Conservation (phyloP, 2,329 filamentous ascomycete genomes). For the Paecilomyces sp. region DNA sequence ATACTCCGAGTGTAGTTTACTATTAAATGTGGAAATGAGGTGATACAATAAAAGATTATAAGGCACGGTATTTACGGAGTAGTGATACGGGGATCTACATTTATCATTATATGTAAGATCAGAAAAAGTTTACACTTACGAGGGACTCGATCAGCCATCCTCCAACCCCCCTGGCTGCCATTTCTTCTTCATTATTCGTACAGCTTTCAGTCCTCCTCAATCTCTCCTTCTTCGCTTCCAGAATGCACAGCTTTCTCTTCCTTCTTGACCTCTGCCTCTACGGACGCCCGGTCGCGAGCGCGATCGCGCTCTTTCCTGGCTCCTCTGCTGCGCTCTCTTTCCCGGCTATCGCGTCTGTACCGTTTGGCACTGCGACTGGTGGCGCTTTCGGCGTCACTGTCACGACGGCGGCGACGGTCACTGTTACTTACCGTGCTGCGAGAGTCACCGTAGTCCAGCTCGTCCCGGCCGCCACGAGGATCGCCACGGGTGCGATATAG, state of each 20-base stretch:
- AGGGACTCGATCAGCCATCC: neutral
- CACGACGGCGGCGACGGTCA: conserved; percentile 68
- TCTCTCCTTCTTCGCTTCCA: conserved; percentile 96
- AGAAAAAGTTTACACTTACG: neutral
- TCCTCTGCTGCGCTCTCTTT: conserved; percentile 28
- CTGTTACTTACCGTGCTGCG: conserved; percentile 51
- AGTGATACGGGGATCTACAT: neutral
- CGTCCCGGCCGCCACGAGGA: conserved; percentile 71
- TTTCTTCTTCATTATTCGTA: neutral
- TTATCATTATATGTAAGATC: neutral
- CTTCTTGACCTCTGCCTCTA: conserved; percentile 26
- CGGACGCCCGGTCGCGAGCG: conserved; percentile 17
- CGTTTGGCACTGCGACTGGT: conserved; percentile 57
- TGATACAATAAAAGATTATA: too few relatives aligned
- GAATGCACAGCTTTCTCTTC: conserved; percentile 58
- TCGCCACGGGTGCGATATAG: conserved; percentile 76
- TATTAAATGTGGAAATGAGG: neutral
- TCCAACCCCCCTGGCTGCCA: neutral
- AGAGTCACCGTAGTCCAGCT: conserved; percentile 76
- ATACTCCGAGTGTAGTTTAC: neutral
- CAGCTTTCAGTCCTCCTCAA: conserved; percentile 60
- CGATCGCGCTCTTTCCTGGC: conserved; percentile 43
- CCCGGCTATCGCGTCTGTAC: conserved; percentile 34
- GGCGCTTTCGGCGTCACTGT: conserved; percentile 63
- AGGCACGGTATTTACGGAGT: neutral